phyloP scores from a whole-genome alignment of 306 rosid species.

The Ormosia semicastrata region DNA sequence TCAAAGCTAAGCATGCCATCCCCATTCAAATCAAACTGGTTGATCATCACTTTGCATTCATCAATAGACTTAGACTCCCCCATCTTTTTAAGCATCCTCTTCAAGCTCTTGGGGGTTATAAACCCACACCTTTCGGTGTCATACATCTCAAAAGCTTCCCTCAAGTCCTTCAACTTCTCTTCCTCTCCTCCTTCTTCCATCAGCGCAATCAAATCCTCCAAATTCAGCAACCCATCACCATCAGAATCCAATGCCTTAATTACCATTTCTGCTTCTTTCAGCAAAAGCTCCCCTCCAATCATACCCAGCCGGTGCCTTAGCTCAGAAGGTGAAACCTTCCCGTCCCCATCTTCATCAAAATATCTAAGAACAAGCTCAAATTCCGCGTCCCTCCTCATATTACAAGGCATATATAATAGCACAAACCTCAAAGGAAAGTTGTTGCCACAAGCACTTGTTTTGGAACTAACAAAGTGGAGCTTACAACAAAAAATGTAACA shows the following conservation, averaged over 20 bases:
- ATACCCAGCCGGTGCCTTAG: conserved; percentile 40
- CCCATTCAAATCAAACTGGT: conserved; percentile 71
- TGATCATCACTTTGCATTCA: conserved; percentile 73
- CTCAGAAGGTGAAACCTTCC: conserved; percentile 70
- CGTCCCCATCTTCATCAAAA: conserved; percentile 88
- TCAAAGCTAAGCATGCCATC: conserved; percentile 76
- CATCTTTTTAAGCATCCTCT: conserved; percentile 63
- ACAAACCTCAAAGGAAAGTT: background rate
- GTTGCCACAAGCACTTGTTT: background rate
- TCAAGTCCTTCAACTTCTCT: conserved; percentile 64
- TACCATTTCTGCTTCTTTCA: conserved; percentile 56
- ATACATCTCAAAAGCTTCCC: conserved; percentile 67
- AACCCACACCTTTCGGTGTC: conserved; percentile 63
- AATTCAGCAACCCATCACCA: conserved; percentile 71
- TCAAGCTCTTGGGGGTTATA: conserved; percentile 75
- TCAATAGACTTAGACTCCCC: conserved; percentile 62
- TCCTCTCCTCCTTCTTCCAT: conserved; percentile 67
- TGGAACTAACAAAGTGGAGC: no score
- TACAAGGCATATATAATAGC: background rate
- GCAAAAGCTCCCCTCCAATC: conserved; percentile 49
- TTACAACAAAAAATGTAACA: background rate
- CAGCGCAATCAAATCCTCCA: conserved; percentile 54
- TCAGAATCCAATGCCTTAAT: conserved; percentile 68
- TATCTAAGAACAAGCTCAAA: conserved; percentile 52
- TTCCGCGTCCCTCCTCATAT: conserved; percentile 18